These are phyloP conservation scores for Quercus engelmannii DNA, from an alignment of 306 rosid genomes.

Conservation along the genomic window DNA sequence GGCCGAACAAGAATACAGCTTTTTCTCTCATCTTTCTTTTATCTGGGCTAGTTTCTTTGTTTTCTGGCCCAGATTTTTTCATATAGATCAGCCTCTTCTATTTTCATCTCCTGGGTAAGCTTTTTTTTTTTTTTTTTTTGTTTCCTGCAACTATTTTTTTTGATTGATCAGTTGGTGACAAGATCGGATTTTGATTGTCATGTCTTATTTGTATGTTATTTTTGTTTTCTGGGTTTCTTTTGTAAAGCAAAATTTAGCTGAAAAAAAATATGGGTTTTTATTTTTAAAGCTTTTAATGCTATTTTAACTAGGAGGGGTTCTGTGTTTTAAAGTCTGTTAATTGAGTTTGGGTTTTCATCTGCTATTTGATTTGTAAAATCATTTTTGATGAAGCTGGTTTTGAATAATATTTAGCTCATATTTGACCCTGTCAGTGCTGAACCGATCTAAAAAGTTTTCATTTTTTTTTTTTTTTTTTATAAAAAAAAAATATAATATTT, in stretches of 20 bases:
- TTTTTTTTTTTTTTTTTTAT: too few species aligned
- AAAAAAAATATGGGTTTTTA: not conserved
- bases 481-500: not conserved
- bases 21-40: not conserved
- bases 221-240: constrained; percentile 23
- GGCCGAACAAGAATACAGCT: constrained; percentile 5
- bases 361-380: not conserved
- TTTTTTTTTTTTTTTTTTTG: not conserved
- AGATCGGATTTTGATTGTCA: constrained; percentile 17
- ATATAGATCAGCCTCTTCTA: constrained; percentile 43
- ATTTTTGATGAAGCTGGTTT: constrained; percentile 2
- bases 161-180: constrained; percentile 36
- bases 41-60: constrained; percentile 19
- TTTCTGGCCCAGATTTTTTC: constrained; percentile 23
- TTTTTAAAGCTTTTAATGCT: not conserved
- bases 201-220: constrained; percentile 25
- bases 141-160: not conserved
- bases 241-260: not conserved
- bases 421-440: constrained; percentile 5
- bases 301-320: not conserved
- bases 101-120: constrained; percentile 35
- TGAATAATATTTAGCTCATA: constrained; percentile 2
- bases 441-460: not conserved
- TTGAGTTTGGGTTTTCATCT: too few species aligned
- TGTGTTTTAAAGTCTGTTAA: not conserved